Conservation (phyloP, 2,329 filamentous ascomycete species). For the Didymellaceae sp. region DNA sequence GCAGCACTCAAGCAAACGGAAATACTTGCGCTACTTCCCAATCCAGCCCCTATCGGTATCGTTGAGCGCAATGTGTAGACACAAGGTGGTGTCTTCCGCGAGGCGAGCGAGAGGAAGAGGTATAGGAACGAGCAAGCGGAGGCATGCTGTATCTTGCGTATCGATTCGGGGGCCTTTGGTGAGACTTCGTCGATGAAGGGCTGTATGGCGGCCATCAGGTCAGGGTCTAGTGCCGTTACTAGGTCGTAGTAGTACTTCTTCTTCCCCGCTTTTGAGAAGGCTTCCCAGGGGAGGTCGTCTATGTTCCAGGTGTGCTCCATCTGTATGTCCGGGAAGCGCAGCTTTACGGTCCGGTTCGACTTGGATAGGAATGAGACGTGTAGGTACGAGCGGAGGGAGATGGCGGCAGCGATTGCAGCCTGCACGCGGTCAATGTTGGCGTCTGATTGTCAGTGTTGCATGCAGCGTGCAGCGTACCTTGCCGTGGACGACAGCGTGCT, state of each 20-base stretch:
- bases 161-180: constrained; percentile 66
- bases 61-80: constrained; percentile 92
- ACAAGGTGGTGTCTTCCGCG: constrained; percentile 77
- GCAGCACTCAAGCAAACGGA: constrained; percentile 86
- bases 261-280: constrained; percentile 80
- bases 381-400: constrained; percentile 94
- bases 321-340: constrained; percentile 90
- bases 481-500: constrained; percentile 96
- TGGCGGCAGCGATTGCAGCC: constrained; percentile 92
- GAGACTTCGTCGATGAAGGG: constrained; percentile 80
- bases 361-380: constrained; percentile 94
- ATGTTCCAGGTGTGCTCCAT: constrained; percentile 94
- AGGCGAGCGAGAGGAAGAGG: constrained; percentile 86
- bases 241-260: constrained; percentile 96
- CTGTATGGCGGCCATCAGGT: constrained; percentile 80
- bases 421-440: constrained; percentile 46
- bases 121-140: constrained; percentile 90
- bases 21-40: constrained; percentile 94
- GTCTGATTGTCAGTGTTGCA: neutral
- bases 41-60: constrained; percentile 87
- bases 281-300: constrained; percentile 84
- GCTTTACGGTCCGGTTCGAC: constrained; percentile 82
- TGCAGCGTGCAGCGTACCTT: constrained; percentile 67
- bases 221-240: constrained; percentile 77
- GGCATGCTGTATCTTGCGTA: constrained; percentile 82